phyloP scores from a whole-genome alignment of 495 filamentous ascomycete genomes.

The Penicillium roqueforti region DNA sequence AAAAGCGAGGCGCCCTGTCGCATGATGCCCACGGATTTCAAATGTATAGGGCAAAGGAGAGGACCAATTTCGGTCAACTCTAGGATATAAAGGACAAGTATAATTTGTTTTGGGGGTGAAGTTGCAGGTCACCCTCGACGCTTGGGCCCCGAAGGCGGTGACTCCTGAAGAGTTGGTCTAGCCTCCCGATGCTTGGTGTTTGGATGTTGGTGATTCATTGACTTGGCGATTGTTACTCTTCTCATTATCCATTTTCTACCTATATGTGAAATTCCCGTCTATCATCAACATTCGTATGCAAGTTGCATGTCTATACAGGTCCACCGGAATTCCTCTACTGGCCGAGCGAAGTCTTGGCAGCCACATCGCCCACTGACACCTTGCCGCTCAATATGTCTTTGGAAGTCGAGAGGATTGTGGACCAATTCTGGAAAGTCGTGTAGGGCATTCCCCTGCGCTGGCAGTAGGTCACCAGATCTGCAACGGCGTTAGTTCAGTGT shows the following conservation, averaged over 20 bases:
- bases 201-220: background rate
- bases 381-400: slow-evolving; percentile 67
- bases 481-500: background rate
- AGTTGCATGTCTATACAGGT: slow-evolving; percentile 3
- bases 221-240: background rate
- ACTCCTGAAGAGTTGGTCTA: slow-evolving; percentile 7
- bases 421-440: slow-evolving; percentile 75
- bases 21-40: slow-evolving; percentile 20
- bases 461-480: slow-evolving; percentile 80
- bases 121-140: slow-evolving; percentile 8
- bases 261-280: background rate
- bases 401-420: slow-evolving; percentile 65
- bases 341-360: slow-evolving; percentile 12
- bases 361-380: slow-evolving; percentile 33
- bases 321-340: background rate
- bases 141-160: slow-evolving; percentile 22
- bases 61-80: slow-evolving; percentile 26
- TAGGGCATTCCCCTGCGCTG: slow-evolving; percentile 74
- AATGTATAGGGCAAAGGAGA: slow-evolving; percentile 19
- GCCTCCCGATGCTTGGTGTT: background rate
- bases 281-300: slow-evolving; percentile 1
- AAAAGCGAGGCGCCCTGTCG: slow-evolving; percentile 22
- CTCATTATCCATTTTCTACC: background rate
- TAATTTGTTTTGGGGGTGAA: slow-evolving; percentile 17
- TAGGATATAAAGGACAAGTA: slow-evolving; percentile 15